A percentile compares a stretch with the other conserved stretches of the same genome.
phyloP scores from a whole-genome alignment of 2,329 filamentous ascomycete species.

The Fusarium domesticum region DNA sequence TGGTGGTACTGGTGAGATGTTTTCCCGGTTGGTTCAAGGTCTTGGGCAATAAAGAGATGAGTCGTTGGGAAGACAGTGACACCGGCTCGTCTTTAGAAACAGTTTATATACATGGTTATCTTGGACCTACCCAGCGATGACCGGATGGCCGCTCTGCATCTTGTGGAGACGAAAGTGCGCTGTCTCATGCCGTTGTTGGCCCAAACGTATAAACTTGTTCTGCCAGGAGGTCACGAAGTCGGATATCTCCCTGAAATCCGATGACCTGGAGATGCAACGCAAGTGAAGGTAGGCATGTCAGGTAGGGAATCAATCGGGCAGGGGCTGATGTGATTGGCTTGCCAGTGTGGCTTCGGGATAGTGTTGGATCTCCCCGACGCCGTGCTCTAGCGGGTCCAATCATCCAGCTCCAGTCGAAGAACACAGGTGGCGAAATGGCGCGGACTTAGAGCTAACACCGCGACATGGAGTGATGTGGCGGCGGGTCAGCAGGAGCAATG shows the following conservation, averaged over 20 bases:
- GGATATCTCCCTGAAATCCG: background rate
- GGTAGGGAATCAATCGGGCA: no score
- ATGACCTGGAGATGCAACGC: background rate
- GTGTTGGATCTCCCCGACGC: no score
- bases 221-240: background rate
- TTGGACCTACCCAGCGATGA: background rate
- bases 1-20: slow-evolving; percentile 1
- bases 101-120: slow-evolving; percentile 1
- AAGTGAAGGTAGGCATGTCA: no score
- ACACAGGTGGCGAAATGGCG: background rate
- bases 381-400: background rate
- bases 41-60: background rate
- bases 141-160: background rate
- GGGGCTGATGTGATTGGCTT: slow-evolving; percentile 3
- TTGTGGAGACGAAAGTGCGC: background rate
- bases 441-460: background rate
- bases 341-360: background rate
- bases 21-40: slow-evolving; percentile 1
- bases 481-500: background rate
- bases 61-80: background rate
- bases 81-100: background rate
- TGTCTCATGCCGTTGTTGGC: background rate
- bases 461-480: background rate
- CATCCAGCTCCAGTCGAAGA: background rate
- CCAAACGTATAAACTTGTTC: background rate